Evolutionary conservation across 2,329 filamentous ascomycete species (phyloP).

Genomic region (Epichloe sibirici): DNA sequence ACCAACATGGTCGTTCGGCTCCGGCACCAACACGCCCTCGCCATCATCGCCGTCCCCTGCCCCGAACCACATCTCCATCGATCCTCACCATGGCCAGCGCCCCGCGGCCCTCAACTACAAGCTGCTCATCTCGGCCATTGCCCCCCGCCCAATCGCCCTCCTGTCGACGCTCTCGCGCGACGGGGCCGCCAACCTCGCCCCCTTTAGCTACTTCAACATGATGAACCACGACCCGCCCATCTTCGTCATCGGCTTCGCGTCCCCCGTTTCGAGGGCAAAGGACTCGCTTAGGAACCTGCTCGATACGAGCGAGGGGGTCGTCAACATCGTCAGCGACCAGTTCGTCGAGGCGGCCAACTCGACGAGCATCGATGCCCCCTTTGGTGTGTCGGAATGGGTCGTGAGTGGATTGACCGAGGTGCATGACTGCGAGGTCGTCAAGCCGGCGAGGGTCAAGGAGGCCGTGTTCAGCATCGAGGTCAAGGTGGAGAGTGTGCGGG

Average conservation of each 20-base stretch:
- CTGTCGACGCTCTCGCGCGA: conserved; percentile 50
- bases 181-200: conserved; percentile 58
- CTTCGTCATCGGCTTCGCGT: conserved; percentile 50
- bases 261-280: conserved; percentile 45
- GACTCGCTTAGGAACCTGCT: conserved; percentile 67
- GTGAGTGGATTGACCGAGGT: conserved; percentile 60
- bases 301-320: conserved; percentile 65
- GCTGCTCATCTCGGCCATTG: conserved; percentile 70
- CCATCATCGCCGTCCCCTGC: conserved; percentile 3
- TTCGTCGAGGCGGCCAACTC: conserved; percentile 82
- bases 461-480: conserved; percentile 75
- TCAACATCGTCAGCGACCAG: conserved; percentile 80
- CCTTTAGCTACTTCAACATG: conserved; percentile 78
- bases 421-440: conserved; percentile 46
- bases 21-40: conserved; percentile 44
- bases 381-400: conserved; percentile 67
- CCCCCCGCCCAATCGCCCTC: conserved; percentile 69
- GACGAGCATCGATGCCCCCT: conserved; percentile 66
- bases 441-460: conserved; percentile 64
- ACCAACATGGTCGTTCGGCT: conserved; percentile 53
- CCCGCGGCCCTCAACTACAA: conserved; percentile 73
- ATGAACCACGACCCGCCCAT: conserved; percentile 78
- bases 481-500: conserved; percentile 58
- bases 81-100: conserved; percentile 64
- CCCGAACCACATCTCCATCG: conserved; percentile 57